phyloP scores from a whole-genome alignment of 2,329 filamentous ascomycete genomes.

The Aspergillus arachidicola region DNA sequence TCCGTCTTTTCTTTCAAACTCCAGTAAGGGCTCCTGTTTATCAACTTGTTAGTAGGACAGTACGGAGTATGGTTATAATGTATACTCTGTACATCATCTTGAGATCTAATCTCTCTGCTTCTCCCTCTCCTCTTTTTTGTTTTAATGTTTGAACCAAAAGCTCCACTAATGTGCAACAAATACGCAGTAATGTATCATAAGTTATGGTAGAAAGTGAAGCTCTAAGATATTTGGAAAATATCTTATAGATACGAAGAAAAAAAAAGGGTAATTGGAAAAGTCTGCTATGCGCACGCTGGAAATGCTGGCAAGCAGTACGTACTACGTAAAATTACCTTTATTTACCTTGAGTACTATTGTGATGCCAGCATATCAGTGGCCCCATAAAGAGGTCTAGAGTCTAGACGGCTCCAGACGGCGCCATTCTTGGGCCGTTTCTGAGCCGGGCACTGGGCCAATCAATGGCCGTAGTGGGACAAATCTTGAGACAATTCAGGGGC shows the following conservation, averaged over 20 bases:
- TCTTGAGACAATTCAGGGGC: conserved; percentile 26
- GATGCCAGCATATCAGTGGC: neutral
- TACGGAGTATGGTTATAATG: neutral
- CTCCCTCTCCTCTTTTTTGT: neutral
- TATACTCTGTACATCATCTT: neutral
- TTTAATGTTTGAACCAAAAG: neutral
- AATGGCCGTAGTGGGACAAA: neutral
- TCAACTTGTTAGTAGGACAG: neutral
- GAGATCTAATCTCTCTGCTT: neutral
- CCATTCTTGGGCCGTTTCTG: conserved; percentile 2
- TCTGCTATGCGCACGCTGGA: neutral
- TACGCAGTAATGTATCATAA: neutral
- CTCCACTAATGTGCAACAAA: neutral
- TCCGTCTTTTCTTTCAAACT: neutral
- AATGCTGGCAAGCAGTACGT: neutral
- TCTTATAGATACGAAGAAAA: neutral
- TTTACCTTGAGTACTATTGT: neutral
- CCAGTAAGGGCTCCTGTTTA: neutral
- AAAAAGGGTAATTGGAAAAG: neutral
- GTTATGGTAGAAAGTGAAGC: neutral
- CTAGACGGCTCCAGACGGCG: conserved; percentile 16
- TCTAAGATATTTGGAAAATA: neutral
- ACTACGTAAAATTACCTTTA: neutral
- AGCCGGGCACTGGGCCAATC: conserved; percentile 11
- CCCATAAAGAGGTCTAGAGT: conserved; percentile 7